Evolutionary conservation across 345 rosid genomes (phyloP).

Genomic region (Brassica nigra): DNA sequence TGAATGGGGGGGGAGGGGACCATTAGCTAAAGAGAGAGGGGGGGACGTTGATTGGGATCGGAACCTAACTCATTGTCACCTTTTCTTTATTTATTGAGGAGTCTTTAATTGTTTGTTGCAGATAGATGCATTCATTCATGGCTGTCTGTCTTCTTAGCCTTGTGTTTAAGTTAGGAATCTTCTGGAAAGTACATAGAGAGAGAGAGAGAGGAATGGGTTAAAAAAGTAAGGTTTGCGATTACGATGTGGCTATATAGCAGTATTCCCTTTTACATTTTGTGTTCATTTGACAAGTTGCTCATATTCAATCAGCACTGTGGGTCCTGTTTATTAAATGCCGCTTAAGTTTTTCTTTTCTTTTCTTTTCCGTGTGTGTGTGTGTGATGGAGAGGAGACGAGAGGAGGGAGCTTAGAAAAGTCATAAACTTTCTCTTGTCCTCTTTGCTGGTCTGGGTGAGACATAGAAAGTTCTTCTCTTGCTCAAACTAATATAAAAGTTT

Average conservation of each 20-base stretch:
- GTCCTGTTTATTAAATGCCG: conserved; percentile 31
- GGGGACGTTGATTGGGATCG: conserved; percentile 37
- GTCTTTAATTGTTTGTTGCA: background rate
- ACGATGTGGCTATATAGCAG: background rate
- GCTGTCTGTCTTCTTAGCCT: background rate
- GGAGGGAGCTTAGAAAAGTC: conserved; percentile 27
- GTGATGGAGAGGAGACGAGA: conserved; percentile 32
- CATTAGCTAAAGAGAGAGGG: background rate
- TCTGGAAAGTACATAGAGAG: conserved; percentile 19
- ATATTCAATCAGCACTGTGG: conserved; percentile 9
- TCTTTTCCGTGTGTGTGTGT: background rate
- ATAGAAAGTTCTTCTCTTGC: conserved; percentile 29
- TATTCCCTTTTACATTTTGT: conserved; percentile 9
- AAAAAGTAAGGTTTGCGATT: background rate
- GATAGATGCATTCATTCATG: background rate
- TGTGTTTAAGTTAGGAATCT: conserved; percentile 10
- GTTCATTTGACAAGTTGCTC: conserved; percentile 15
- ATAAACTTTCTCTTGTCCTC: conserved; percentile 16
- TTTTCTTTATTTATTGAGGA: background rate
- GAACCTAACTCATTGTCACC: conserved; percentile 35
- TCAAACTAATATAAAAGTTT: background rate
- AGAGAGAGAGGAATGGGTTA: conserved; percentile 6
- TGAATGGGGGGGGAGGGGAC: conserved; percentile 22
- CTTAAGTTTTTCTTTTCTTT: conserved; percentile 1
- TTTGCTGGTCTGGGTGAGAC: conserved; percentile 40